Evolutionary conservation across 225 moss, liverwort and hornwort species (phyloP), one percentile per base, ranked within the genome.

Genomic region (Thuidium tamariscinum): DNA sequence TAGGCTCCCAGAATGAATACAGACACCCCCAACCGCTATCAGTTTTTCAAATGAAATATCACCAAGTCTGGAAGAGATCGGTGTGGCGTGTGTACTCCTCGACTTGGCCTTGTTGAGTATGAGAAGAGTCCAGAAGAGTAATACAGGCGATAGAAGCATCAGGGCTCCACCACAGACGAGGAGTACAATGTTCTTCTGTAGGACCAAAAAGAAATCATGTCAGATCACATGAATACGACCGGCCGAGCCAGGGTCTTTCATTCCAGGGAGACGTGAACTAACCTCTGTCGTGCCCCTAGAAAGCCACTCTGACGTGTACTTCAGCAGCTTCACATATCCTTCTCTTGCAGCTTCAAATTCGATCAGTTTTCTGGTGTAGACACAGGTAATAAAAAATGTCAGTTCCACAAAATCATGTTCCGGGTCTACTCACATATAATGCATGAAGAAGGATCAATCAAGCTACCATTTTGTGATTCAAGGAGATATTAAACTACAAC

Each of bases 251-350:
- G n/a, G 54, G 48, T 42, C 36, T 59, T 52, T 66, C 80, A 64
- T 79, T 83, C 65, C 81, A 84, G 30, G 69, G 76, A 84, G 46
- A 73, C 26, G 56, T 27, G 48, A 89, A 79, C 89, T 87, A 74
- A 94, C 95, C 94, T 95, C 92, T 66, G 95, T 95, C 83, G 94
- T 95, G 82, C 96, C 95, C 88, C 90, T 92, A 63, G 96, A 93
- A 90, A 97, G 91, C 95, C 94, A 95, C 78, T 93, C 92, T 83
- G 95, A 95, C 48, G 95, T 88, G 77, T 79, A 87, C 86, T 93
- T 93, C 77, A 97, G 73, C 85, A 94, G 88, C 44, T 90, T 87
- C 72, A 95, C 81, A 87, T 97, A 97, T 48, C 86, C 91, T 82
- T 92, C 91, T 69, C 88, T 92, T 76, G 92, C 92, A 84, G 82